Percentiles rank a stretch among this genome's conserved stretches.
Conservation (phyloP, 1,284 basidiomycete genomes). For the Ustilago trichophora region DNA sequence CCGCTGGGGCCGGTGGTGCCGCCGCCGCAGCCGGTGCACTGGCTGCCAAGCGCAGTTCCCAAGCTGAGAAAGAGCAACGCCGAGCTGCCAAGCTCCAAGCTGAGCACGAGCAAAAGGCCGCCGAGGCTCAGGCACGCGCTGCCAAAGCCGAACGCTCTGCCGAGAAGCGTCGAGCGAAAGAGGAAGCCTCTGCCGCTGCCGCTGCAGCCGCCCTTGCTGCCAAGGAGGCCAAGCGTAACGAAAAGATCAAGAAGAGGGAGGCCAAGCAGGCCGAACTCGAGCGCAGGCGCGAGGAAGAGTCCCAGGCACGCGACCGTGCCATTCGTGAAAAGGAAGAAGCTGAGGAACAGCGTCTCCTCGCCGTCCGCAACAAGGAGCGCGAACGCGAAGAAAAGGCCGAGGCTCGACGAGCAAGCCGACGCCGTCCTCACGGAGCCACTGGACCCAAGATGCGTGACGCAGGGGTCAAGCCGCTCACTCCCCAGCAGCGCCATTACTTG, state of each 20-base stretch:
- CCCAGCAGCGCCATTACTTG: slow-evolving; percentile 62
- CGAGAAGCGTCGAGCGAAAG: slow-evolving; percentile 36
- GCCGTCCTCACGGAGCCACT: slow-evolving; percentile 23
- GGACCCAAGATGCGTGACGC: slow-evolving; percentile 24
- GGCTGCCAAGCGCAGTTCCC: slow-evolving; percentile 19
- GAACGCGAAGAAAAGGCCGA: slow-evolving; percentile 35
- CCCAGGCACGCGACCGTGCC: slow-evolving; percentile 32
- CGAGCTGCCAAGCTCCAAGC: slow-evolving; percentile 23
- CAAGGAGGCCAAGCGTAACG: slow-evolving; percentile 42
- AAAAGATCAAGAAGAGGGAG: slow-evolving; percentile 34
- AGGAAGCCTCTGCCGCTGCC: slow-evolving; percentile 43
- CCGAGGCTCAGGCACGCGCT: slow-evolving; percentile 26
- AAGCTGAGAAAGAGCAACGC: slow-evolving; percentile 26
- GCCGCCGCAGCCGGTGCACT: slow-evolving; percentile 14
- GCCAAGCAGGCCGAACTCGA: slow-evolving; percentile 33
- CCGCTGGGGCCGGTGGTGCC: slow-evolving; percentile 10
- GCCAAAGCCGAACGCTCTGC: slow-evolving; percentile 25
- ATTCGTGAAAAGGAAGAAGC: slow-evolving; percentile 40
- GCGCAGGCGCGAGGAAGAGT: slow-evolving; percentile 36
- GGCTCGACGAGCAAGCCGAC: slow-evolving; percentile 32
- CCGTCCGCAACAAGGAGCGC: slow-evolving; percentile 31
- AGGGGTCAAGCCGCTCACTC: slow-evolving; percentile 44
- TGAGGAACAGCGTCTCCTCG: slow-evolving; percentile 37
- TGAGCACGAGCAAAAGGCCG: slow-evolving; percentile 30
- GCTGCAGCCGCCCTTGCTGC: slow-evolving; percentile 41